Conservation (phyloP, 768 basidiomycete species). For the Termitomyces sp. region DNA sequence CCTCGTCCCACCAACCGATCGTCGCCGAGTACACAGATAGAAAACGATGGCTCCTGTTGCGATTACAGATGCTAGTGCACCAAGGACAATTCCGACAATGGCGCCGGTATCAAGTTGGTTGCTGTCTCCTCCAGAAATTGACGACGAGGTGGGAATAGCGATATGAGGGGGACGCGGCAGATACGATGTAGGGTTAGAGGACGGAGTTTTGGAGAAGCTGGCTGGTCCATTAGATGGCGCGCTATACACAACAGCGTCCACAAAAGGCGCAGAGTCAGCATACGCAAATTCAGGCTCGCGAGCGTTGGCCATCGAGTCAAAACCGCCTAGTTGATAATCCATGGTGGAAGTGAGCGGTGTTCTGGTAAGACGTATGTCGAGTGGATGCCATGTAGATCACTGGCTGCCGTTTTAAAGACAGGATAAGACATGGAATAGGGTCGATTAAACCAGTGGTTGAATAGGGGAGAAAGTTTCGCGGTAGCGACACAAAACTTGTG, state of each 20-base stretch:
- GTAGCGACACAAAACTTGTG: background rate
- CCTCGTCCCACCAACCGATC: background rate
- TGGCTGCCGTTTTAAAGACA: background rate
- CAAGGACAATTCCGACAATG: conserved; percentile 16
- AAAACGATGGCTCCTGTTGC: conserved; percentile 9
- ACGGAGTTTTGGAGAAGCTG: too few relatives aligned
- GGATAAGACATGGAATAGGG: conserved; percentile 8
- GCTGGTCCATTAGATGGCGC: background rate
- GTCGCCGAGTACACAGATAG: conserved; percentile 6
- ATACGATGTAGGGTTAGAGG: background rate
- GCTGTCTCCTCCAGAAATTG: background rate
- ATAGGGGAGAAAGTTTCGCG: background rate
- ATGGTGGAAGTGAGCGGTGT: background rate
- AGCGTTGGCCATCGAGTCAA: background rate
- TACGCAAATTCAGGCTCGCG: background rate
- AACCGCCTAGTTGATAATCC: background rate
- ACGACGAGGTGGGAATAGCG: conserved; percentile 2
- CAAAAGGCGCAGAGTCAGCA: background rate
- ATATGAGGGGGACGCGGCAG: conserved; percentile 9
- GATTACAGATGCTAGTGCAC: conserved; percentile 11
- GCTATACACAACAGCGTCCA: background rate
- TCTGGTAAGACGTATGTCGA: background rate
- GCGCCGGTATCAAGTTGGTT: conserved; percentile 8
- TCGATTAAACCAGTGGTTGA: background rate
- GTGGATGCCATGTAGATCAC: background rate